These are phyloP conservation scores for Coriaria nepalensis DNA, from an alignment of 306 rosid genomes.

Conservation along the genomic window DNA sequence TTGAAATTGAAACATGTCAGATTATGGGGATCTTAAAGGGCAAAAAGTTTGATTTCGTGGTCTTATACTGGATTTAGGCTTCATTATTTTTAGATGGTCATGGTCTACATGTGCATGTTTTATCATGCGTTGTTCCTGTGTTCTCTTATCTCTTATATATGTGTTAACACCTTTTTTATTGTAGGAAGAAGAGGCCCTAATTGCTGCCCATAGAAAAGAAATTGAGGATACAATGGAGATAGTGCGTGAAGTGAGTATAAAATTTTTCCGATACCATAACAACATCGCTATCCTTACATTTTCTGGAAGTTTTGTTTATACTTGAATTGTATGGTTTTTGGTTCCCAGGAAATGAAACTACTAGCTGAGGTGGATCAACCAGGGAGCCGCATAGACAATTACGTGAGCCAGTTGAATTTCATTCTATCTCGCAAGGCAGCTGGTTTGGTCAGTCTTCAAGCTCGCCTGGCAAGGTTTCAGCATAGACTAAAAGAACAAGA, in stretches of 20 bases:
- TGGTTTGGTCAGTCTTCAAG: slow-evolving; percentile 78
- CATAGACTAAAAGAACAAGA: slow-evolving; percentile 91
- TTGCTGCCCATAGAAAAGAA: slow-evolving; percentile 95
- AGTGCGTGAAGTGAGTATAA: slow-evolving; percentile 81
- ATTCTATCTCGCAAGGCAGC: slow-evolving; percentile 95
- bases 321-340: slow-evolving; percentile 11
- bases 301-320: slow-evolving; percentile 4
- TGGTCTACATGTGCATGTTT: slow-evolving; percentile 9
- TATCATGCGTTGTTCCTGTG: not conserved
- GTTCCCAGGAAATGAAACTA: slow-evolving; percentile 79
- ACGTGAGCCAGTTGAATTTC: slow-evolving; percentile 71
- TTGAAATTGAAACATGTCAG: too few species aligned
- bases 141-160: slow-evolving; percentile 1
- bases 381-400: slow-evolving; percentile 81
- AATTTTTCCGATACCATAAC: not conserved
- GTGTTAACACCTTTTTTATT: slow-evolving; percentile 8
- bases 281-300: not conserved
- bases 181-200: slow-evolving; percentile 91
- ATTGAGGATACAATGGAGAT: slow-evolving; percentile 98
- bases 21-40: too few species aligned
- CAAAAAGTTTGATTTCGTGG: too few species aligned
- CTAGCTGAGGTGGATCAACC: slow-evolving; percentile 96
- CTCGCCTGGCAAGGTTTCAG: slow-evolving; percentile 91
- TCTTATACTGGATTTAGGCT: too few species aligned
- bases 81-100: not conserved